Percentiles rank a stretch among this genome's conserved stretches.
Conservation (phyloP, 2,329 filamentous ascomycete genomes). For the Polychaeton citri region DNA sequence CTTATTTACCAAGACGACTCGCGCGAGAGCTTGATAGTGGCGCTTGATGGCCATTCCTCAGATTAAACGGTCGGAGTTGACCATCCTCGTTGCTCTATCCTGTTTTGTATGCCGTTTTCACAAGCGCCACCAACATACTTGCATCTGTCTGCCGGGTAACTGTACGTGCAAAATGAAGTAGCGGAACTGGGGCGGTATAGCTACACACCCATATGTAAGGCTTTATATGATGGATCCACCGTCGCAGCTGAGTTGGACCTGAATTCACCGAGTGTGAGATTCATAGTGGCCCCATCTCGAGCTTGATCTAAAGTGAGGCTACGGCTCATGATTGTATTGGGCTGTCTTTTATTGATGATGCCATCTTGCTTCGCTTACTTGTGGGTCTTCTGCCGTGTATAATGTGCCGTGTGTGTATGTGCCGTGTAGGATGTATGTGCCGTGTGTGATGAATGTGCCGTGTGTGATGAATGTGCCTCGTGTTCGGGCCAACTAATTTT, state of each 20-base stretch:
- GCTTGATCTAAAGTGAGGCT: background rate
- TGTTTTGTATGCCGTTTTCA: background rate
- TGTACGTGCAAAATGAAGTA: conserved; percentile 1
- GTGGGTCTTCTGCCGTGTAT: background rate
- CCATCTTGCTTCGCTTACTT: background rate
- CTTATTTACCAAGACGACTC: background rate
- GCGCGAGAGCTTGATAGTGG: background rate
- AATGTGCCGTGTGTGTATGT: background rate
- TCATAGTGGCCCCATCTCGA: background rate
- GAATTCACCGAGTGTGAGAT: background rate
- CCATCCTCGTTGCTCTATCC: background rate
- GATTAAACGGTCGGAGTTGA: background rate
- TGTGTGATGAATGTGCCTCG: conserved; percentile 1
- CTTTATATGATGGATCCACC: conserved; percentile 1
- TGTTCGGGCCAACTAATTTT: conserved; percentile 1
- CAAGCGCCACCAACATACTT: background rate
- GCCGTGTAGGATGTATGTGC: background rate
- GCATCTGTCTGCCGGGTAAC: background rate
- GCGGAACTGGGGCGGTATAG: conserved; percentile 1
- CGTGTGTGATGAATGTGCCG: background rate
- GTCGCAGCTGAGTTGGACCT: background rate
- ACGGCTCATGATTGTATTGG: background rate
- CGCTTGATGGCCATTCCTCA: background rate
- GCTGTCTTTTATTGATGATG: conserved; percentile 1
- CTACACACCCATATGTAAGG: conserved; percentile 1